Percentiles rank a stretch among this genome's conserved stretches.
phyloP scores from a whole-genome alignment of 371 early-diverging fungal species.

The Apophysomyces ossiformis region DNA sequence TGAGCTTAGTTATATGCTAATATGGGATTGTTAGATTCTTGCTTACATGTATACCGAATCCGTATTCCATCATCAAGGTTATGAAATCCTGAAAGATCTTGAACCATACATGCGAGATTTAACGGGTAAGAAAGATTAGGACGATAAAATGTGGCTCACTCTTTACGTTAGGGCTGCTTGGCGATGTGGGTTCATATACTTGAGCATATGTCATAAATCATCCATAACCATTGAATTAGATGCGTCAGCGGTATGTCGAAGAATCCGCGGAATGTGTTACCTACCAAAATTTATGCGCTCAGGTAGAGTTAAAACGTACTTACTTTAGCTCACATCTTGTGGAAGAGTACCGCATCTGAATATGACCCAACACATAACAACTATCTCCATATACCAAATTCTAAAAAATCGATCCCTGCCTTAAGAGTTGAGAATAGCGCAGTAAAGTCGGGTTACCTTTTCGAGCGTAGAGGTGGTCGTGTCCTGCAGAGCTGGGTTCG shows the following conservation, averaged over 20 bases:
- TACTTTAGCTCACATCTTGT: not conserved
- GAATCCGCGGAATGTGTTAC: slow-evolving; percentile 35
- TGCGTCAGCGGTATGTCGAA: slow-evolving; percentile 46
- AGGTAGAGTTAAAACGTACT: slow-evolving; percentile 20
- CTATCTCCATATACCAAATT: not conserved
- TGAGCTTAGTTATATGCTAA: not conserved
- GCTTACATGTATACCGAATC: slow-evolving; percentile 76
- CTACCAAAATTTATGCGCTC: slow-evolving; percentile 38
- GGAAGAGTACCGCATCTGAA: slow-evolving; percentile 30
- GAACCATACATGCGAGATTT: slow-evolving; percentile 80
- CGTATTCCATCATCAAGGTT: slow-evolving; percentile 78
- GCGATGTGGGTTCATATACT: slow-evolving; percentile 37
- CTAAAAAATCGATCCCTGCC: slow-evolving; percentile 5
- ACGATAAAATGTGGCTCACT: slow-evolving; percentile 1
- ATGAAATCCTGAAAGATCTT: slow-evolving; percentile 73
- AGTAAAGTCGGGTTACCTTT: slow-evolving; percentile 75
- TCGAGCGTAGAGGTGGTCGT: slow-evolving; percentile 70
- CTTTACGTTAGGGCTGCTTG: slow-evolving; percentile 32
- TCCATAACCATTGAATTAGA: slow-evolving; percentile 24
- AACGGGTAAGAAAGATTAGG: slow-evolving; percentile 42
- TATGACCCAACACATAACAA: slow-evolving; percentile 36
- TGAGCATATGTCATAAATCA: not conserved
- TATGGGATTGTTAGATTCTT: slow-evolving; percentile 47
- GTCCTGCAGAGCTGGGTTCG: slow-evolving; percentile 78
- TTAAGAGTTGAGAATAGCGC: slow-evolving; percentile 10